Evolutionary conservation across 2,329 filamentous ascomycete genomes (phyloP), one percentile per base, ranked within the genome.

Genomic region (Albifimbria verrucaria): DNA sequence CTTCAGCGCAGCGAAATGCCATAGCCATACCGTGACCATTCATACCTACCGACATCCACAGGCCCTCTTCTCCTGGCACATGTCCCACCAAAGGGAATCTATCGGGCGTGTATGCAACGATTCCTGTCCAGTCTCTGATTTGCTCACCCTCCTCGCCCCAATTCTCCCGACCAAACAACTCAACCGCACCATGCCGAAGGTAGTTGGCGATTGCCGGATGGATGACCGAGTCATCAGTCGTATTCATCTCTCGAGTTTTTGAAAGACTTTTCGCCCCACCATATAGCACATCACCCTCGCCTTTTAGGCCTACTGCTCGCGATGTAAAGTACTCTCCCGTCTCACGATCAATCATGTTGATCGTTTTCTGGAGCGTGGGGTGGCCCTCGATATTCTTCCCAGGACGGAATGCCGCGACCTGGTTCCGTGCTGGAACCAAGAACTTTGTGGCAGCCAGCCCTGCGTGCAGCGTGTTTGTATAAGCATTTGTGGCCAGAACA

Each of bases 11-110:
- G 63, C 83, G 79, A 70, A 83, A 80, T 52, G 82, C 82, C 26
- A 83, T 66, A 2, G 84, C 84, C 85, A 87, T 88, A 0, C 84
- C 83, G 64, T 88, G 83, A 1, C 86, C 85, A 57, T 85, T 85
- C 57, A 88, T 88, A 6, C 81, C 77, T 4, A 79, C 81, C 26
- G 77, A 74, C 1, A 85, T 69, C 73, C 79, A 86, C 22, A 87
- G 61, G 1, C 76, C 73, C 5, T 70, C 57, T 41, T 74, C 65
- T 0, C 64, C 71, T 3, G 74, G 73, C 53, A 82, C 67, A 54
- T 72, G 66, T 0, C 81, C 81, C 1, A 84, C 76, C 44, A 81
- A 71, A 0, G 81, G 81, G 45, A 77, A 68, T 0, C 74, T 74
- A 61, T 85, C 81, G 3, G 74, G 68, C 7, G 74, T 79, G 57